A percentile compares a stretch with the other conserved stretches of the same genome.
Conservation (phyloP, 1,284 basidiomycete species). For the Rugosomyces carneus region DNA sequence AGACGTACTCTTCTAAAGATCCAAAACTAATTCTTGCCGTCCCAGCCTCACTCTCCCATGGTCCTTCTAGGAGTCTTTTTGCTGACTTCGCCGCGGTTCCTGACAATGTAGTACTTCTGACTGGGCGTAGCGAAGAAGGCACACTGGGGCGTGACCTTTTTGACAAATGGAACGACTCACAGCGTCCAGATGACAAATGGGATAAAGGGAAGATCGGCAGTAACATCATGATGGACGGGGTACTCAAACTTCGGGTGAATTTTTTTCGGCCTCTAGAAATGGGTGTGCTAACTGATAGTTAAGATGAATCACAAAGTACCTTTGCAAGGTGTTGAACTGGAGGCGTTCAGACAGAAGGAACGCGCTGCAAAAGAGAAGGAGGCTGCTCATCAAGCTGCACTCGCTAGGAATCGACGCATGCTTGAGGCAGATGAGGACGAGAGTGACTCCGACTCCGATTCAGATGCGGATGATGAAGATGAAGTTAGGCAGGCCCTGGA, state of each 20-base stretch:
- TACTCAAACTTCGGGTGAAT: slow-evolving; percentile 59
- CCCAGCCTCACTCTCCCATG: slow-evolving; percentile 89
- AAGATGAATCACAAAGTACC: slow-evolving; percentile 89
- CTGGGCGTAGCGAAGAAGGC: slow-evolving; percentile 70
- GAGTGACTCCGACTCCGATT: slow-evolving; percentile 58
- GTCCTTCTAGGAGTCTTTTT: slow-evolving; percentile 84
- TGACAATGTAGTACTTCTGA: slow-evolving; percentile 83
- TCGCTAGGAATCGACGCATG: slow-evolving; percentile 80
- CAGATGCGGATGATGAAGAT: slow-evolving; percentile 62
- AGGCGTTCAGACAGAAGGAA: slow-evolving; percentile 75
- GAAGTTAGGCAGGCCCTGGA: slow-evolving; percentile 61
- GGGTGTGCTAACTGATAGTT: background rate
- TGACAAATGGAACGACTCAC: slow-evolving; percentile 79
- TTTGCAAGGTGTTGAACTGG: slow-evolving; percentile 81
- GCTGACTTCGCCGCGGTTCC: slow-evolving; percentile 76
- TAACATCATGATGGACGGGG: slow-evolving; percentile 72
- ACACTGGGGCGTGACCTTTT: slow-evolving; percentile 80
- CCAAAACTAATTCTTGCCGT: slow-evolving; percentile 94
- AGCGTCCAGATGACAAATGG: slow-evolving; percentile 76
- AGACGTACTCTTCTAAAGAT: slow-evolving; percentile 78
- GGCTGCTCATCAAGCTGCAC: slow-evolving; percentile 80
- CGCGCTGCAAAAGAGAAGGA: slow-evolving; percentile 80
- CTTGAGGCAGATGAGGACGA: slow-evolving; percentile 84
- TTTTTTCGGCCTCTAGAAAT: slow-evolving; percentile 3
- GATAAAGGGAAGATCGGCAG: slow-evolving; percentile 85